phyloP scores from a whole-genome alignment of 2,329 filamentous ascomycete species.

The Sordariomycetes sp. region DNA sequence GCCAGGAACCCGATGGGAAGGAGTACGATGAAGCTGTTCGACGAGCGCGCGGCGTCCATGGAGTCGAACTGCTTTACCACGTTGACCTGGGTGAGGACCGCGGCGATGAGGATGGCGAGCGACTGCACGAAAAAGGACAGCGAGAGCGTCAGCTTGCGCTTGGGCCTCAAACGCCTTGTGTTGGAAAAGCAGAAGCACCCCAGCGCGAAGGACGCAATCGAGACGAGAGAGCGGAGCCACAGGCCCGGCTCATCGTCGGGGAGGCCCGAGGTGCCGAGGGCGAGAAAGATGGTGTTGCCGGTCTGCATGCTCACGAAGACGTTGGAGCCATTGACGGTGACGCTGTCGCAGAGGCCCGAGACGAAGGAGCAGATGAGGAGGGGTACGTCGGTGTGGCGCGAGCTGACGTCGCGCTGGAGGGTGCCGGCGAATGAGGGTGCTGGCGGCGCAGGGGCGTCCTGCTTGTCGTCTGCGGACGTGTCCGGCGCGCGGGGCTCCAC shows the following conservation, averaged over 20 bases:
- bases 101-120: conserved; percentile 35
- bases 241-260: conserved; percentile 34
- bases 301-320: conserved; percentile 28
- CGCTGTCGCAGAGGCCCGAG: conserved; percentile 24
- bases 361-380: conserved; percentile 24
- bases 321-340: conserved; percentile 23
- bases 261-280: conserved; percentile 40
- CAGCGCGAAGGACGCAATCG: conserved; percentile 36
- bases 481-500: not conserved
- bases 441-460: not conserved
- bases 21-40: conserved; percentile 21
- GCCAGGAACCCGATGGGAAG: conserved; percentile 32
- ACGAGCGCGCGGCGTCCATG: not conserved
- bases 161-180: conserved; percentile 17
- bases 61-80: conserved; percentile 23
- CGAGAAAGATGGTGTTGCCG: conserved; percentile 41
- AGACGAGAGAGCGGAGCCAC: conserved; percentile 33
- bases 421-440: not conserved
- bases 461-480: not conserved
- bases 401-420: not conserved
- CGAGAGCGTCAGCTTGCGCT: conserved; percentile 26
- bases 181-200: conserved; percentile 35
- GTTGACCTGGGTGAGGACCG: conserved; percentile 32
- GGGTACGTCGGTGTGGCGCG: conserved; percentile 12
- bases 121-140: conserved; percentile 38